These are phyloP conservation scores for Letharia columbiana DNA, from an alignment of 495 filamentous ascomycete genomes.

Conservation along the genomic window DNA sequence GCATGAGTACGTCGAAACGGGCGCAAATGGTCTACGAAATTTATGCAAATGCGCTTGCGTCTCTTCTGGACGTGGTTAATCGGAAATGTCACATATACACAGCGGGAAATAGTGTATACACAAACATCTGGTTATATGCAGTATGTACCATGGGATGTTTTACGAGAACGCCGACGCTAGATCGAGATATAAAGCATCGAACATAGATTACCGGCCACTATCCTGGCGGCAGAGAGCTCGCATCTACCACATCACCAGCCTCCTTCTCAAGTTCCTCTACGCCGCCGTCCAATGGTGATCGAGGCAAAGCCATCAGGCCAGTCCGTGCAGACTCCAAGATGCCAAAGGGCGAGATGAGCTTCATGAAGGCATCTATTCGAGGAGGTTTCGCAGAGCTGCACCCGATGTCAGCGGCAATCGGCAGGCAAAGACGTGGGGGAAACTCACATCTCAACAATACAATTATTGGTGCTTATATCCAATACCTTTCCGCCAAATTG, in stretches of 20 bases:
- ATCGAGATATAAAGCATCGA: slow-evolving; percentile 3
- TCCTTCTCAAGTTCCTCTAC: slow-evolving; percentile 69
- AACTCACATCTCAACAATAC: slow-evolving; percentile 92
- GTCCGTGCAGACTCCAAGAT: slow-evolving; percentile 92
- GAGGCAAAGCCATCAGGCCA: slow-evolving; percentile 90
- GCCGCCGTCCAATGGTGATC: slow-evolving; percentile 73
- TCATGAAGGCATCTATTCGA: slow-evolving; percentile 95
- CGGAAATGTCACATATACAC: not conserved
- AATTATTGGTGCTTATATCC: slow-evolving; percentile 96
- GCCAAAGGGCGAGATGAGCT: slow-evolving; percentile 90
- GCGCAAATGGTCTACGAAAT: not conserved
- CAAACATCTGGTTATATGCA: not conserved
- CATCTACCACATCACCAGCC: slow-evolving; percentile 86
- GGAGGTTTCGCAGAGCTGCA: slow-evolving; percentile 79
- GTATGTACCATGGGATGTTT: slow-evolving; percentile 21
- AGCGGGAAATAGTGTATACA: not conserved
- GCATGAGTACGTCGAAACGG: not conserved
- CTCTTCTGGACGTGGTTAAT: not conserved
- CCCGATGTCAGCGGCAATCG: not conserved
- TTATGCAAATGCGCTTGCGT: not conserved
- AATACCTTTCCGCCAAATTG: slow-evolving; percentile 96
- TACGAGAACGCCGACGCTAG: slow-evolving; percentile 21
- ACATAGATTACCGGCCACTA: slow-evolving; percentile 34
- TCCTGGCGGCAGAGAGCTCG: slow-evolving; percentile 84
- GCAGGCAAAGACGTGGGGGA: not conserved